These are phyloP conservation scores for Ilyonectria robusta DNA, from an alignment of 2,329 filamentous ascomycete species.

Conservation along the genomic window DNA sequence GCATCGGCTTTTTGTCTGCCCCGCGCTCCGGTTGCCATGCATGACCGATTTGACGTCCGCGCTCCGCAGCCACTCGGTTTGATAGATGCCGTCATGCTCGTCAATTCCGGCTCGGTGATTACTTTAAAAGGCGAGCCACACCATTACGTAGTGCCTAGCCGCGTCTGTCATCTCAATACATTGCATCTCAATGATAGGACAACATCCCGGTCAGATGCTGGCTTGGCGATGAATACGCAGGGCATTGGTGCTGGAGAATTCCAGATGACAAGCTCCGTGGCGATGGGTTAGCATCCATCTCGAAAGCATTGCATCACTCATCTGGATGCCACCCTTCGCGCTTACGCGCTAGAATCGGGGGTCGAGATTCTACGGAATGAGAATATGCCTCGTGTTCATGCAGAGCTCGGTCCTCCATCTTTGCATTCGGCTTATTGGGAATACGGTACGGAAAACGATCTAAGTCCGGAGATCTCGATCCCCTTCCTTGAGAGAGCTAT, in stretches of 20 bases:
- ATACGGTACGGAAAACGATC: slow-evolving; percentile 21
- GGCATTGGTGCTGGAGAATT: background rate
- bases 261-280: background rate
- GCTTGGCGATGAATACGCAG: background rate
- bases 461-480: slow-evolving; percentile 30
- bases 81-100: background rate
- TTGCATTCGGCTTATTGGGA: slow-evolving; percentile 12
- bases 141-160: slow-evolving; percentile 1
- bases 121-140: slow-evolving; percentile 4
- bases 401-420: slow-evolving; percentile 11
- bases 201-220: slow-evolving; percentile 11
- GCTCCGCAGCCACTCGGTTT: slow-evolving; percentile 11
- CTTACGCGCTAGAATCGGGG: slow-evolving; percentile 34
- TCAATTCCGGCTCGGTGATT: slow-evolving; percentile 30
- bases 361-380: slow-evolving; percentile 36
- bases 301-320: slow-evolving; percentile 26
- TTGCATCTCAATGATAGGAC: slow-evolving; percentile 1
- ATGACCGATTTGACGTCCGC: slow-evolving; percentile 25
- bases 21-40: slow-evolving; percentile 33
- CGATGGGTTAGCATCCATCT: slow-evolving; percentile 1
- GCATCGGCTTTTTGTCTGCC: slow-evolving; percentile 40
- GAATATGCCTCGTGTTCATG: slow-evolving; percentile 32
- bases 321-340: slow-evolving; percentile 27
- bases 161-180: background rate
- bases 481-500: slow-evolving; percentile 27